Percentiles rank a stretch among this genome's conserved stretches.
Conservation (phyloP, 768 basidiomycete species). For the Lanmaoa pseudosensibilis region DNA sequence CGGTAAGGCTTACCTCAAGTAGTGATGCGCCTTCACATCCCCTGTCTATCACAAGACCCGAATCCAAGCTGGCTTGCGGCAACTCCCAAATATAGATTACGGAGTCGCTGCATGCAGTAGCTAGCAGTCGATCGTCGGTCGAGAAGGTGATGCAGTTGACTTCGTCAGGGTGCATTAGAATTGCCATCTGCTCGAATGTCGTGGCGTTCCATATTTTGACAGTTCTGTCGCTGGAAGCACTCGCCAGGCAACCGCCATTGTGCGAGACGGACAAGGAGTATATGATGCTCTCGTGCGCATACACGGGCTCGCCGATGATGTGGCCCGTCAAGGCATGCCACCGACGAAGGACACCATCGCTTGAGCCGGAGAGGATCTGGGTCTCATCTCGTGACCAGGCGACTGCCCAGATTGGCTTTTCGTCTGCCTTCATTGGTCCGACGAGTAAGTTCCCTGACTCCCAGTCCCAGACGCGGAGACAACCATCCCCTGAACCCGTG, state of each 20-base stretch:
- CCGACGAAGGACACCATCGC: constrained; percentile 24
- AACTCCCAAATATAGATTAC: constrained; percentile 32
- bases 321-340: constrained; percentile 26
- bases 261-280: constrained; percentile 30
- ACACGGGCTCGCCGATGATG: constrained; percentile 22
- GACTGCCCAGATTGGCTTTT: constrained; percentile 28
- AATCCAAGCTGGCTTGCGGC: constrained; percentile 30
- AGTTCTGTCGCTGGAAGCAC: constrained; percentile 31
- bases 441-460: constrained; percentile 25
- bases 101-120: constrained; percentile 33
- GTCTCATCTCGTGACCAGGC: constrained; percentile 33
- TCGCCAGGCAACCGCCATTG: constrained; percentile 27
- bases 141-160: constrained; percentile 34
- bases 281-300: constrained; percentile 26
- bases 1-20: constrained; percentile 24
- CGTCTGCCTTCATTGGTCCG: constrained; percentile 26
- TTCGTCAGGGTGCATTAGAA: constrained; percentile 23
- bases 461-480: constrained; percentile 32
- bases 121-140: constrained; percentile 29
- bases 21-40: constrained; percentile 23
- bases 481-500: constrained; percentile 30
- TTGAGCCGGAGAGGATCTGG: constrained; percentile 27
- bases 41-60: constrained; percentile 28
- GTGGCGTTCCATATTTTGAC: constrained; percentile 32
- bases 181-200: constrained; percentile 27